These are phyloP conservation scores for Aspergillus cejpii DNA, from an alignment of 2,329 filamentous ascomycete species.

Conservation along the genomic window DNA sequence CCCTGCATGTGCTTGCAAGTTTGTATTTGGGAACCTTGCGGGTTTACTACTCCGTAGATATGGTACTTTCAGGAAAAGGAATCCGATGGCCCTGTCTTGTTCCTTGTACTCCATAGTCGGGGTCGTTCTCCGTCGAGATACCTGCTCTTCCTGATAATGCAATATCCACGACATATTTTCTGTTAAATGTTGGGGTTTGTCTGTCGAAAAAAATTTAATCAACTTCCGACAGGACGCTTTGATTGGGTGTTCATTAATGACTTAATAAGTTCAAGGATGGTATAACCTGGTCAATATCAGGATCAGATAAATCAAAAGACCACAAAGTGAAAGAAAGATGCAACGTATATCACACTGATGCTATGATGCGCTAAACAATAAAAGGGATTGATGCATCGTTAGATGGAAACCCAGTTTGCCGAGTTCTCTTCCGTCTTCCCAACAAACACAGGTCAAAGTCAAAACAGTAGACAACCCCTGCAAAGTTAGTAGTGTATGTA, in stretches of 20 bases:
- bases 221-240: not conserved
- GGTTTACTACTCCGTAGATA: too few relatives aligned
- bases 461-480: not conserved
- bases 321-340: not conserved
- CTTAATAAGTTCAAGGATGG: not conserved
- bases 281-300: not conserved
- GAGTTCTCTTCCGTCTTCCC: not conserved
- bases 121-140: not conserved
- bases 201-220: not conserved
- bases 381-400: not conserved
- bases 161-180: too few relatives aligned
- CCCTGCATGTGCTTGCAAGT: too few relatives aligned
- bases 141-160: too few relatives aligned
- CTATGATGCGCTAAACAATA: not conserved
- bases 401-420: not conserved
- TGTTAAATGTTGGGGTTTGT: not conserved
- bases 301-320: not conserved
- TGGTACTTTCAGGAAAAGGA: too few relatives aligned
- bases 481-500: not conserved
- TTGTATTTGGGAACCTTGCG: too few relatives aligned
- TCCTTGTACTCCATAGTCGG: not conserved
- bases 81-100: too few relatives aligned
- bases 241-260: not conserved
- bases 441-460: not conserved
- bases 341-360: too few relatives aligned